phyloP scores from a whole-genome alignment of 2,329 filamentous ascomycete genomes.

The Pseudogymnoascus sp. region DNA sequence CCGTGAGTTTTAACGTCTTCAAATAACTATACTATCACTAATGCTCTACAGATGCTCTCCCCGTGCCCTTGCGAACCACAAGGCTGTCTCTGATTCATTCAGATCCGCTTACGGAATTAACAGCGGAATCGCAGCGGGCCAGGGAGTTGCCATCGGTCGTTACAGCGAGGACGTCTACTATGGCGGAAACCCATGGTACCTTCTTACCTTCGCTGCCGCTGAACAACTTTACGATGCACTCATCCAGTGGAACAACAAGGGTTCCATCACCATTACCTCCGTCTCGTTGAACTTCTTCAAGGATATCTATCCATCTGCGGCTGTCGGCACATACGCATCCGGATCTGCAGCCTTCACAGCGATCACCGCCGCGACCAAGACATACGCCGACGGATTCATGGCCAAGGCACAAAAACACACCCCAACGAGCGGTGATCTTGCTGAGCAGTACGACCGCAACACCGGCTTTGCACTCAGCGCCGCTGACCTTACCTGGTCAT shows the following conservation, averaged over 20 bases:
- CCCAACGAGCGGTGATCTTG: slow-evolving; percentile 51
- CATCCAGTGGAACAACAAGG: slow-evolving; percentile 59
- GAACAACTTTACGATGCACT: slow-evolving; percentile 74
- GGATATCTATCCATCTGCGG: slow-evolving; percentile 57
- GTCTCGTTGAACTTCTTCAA: slow-evolving; percentile 66
- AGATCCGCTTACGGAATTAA: slow-evolving; percentile 65
- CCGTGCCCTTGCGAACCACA: slow-evolving; percentile 62
- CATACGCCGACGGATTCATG: slow-evolving; percentile 55
- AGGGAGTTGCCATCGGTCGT: slow-evolving; percentile 55
- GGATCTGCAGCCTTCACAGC: no score
- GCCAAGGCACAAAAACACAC: slow-evolving; percentile 43
- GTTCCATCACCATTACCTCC: slow-evolving; percentile 56
- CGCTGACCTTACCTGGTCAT: slow-evolving; percentile 64
- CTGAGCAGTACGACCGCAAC: slow-evolving; percentile 40
- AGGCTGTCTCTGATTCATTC: slow-evolving; percentile 69
- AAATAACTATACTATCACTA: background rate
- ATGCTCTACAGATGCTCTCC: background rate
- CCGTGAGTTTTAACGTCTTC: slow-evolving; percentile 40
- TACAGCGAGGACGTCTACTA: slow-evolving; percentile 70
- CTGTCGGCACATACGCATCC: slow-evolving; percentile 49
- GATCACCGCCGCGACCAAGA: slow-evolving; percentile 38
- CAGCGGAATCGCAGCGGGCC: slow-evolving; percentile 43
- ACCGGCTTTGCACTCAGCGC: slow-evolving; percentile 37
- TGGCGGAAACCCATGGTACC: slow-evolving; percentile 75
- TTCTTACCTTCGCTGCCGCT: slow-evolving; percentile 67